A percentile compares a stretch with the other conserved stretches of the same genome.
These are phyloP conservation scores for Athelia sp. DNA, from an alignment of 1,284 basidiomycete genomes.

Conservation along the genomic window DNA sequence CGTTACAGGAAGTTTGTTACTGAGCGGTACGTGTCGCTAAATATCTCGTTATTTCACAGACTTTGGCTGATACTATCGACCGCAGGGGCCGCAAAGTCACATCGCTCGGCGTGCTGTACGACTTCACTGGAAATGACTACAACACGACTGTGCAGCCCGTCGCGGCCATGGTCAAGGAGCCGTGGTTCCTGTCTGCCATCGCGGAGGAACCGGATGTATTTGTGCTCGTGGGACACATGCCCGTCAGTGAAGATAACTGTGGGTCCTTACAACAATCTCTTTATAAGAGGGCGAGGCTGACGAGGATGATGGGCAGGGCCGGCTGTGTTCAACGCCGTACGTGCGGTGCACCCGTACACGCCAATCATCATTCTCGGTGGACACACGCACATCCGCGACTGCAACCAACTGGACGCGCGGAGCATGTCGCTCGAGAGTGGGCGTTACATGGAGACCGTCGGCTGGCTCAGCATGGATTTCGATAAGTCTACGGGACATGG, in stretches of 20 bases:
- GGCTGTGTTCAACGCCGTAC: constrained; percentile 68
- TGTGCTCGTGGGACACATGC: constrained; percentile 73
- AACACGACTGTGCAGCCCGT: constrained; percentile 76
- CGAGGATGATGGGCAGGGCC: constrained; percentile 52
- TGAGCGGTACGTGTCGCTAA: constrained; percentile 44
- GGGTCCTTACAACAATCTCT: constrained; percentile 9
- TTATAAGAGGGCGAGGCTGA: too few species aligned
- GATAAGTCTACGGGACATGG: constrained; percentile 23
- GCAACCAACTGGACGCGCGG: constrained; percentile 57
- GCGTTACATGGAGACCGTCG: constrained; percentile 85
- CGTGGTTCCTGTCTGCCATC: constrained; percentile 76
- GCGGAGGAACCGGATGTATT: constrained; percentile 80
- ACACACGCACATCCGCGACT: constrained; percentile 78
- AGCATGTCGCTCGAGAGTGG: constrained; percentile 77
- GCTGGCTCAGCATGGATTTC: constrained; percentile 25
- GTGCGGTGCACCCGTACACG: constrained; percentile 63
- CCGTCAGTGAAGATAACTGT: constrained; percentile 60
- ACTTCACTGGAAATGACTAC: constrained; percentile 61
- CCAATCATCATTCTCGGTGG: constrained; percentile 81
- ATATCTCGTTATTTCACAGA: neutral
- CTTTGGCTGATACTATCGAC: constrained; percentile 1
- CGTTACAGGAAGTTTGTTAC: constrained; percentile 76
- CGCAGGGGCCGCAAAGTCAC: constrained; percentile 67
- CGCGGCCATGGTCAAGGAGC: constrained; percentile 69
- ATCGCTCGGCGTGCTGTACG: constrained; percentile 75